Evolutionary conservation across 192 early-diverging fungal species (phyloP).

Genomic region (Irineochytrium annulatum): DNA sequence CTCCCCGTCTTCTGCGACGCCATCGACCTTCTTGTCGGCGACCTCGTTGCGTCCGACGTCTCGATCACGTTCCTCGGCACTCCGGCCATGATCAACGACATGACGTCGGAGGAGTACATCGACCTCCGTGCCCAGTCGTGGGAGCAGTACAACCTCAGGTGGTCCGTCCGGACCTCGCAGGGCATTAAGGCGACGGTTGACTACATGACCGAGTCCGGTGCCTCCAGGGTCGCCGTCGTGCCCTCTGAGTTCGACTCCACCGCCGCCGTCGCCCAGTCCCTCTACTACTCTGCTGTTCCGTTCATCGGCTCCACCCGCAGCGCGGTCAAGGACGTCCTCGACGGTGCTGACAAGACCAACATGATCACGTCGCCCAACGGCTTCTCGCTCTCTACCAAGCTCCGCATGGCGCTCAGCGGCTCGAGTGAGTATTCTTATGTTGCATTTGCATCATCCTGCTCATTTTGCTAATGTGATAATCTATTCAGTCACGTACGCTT

Average conservation of each 20-base stretch:
- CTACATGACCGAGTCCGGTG: constrained; percentile 11
- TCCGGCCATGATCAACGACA: constrained; percentile 18
- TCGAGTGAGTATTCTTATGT: constrained; percentile 2
- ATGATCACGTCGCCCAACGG: constrained; percentile 9
- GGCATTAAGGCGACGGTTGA: constrained; percentile 10
- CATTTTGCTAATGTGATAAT: too few relatives aligned
- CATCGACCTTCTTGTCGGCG: constrained; percentile 20
- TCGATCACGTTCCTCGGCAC: constrained; percentile 31
- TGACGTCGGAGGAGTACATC: constrained; percentile 34
- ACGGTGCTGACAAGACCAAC: constrained; percentile 9
- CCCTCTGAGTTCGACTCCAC: constrained; percentile 24
- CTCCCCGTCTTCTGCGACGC: constrained; percentile 39
- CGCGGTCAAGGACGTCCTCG: constrained; percentile 23
- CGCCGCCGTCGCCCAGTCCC: constrained; percentile 16
- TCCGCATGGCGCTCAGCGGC: neutral
- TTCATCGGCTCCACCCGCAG: constrained; percentile 16
- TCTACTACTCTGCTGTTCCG: constrained; percentile 19
- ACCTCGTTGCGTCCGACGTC: constrained; percentile 3
- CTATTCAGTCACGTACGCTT: neutral
- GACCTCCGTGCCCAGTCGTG: constrained; percentile 27
- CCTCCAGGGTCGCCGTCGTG: constrained; percentile 19
- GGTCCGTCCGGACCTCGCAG: constrained; percentile 9
- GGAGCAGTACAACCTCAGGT: constrained; percentile 27
- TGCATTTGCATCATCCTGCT: neutral
- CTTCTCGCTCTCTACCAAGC: constrained; percentile 7